A percentile compares a stretch with the other conserved stretches of the same genome.
phyloP scores from a whole-genome alignment of 805 yeast genomes.

The Lipomyces yamanashiensis region DNA sequence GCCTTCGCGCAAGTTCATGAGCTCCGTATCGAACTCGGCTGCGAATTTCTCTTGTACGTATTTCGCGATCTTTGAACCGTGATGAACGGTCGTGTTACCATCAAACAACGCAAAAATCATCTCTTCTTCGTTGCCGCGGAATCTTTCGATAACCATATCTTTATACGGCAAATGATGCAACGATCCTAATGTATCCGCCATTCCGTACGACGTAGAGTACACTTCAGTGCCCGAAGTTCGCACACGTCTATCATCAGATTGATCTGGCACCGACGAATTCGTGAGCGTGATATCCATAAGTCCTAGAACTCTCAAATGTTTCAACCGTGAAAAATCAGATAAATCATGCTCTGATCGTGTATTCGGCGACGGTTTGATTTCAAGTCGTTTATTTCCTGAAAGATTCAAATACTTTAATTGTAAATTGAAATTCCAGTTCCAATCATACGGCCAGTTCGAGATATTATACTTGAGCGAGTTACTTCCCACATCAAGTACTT shows the following conservation, averaged over 20 bases:
- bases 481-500: conserved; percentile 85
- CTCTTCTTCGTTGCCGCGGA: conserved; percentile 84
- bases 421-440: conserved; percentile 94
- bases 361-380: conserved; percentile 71
- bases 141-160: conserved; percentile 85
- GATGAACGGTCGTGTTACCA: conserved; percentile 60
- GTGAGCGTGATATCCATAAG: conserved; percentile 95
- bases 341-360: conserved; percentile 47
- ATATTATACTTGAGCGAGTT: conserved; percentile 89
- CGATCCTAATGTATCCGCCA: conserved; percentile 82
- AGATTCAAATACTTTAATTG: conserved; percentile 79
- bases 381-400: conserved; percentile 90
- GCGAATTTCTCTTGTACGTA: conserved; percentile 75
- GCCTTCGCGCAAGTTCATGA: conserved; percentile 53
- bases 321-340: conserved; percentile 74
- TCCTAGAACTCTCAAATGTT: conserved; percentile 74
- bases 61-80: conserved; percentile 58
- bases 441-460: conserved; percentile 92
- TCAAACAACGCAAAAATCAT: conserved; percentile 82
- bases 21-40: conserved; percentile 67
- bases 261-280: conserved; percentile 87
- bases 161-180: conserved; percentile 67
- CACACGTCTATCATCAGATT: conserved; percentile 76
- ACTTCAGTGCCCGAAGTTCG: conserved; percentile 86
- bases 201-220: conserved; percentile 81